Conservation (phyloP, 2,329 filamentous ascomycete genomes). For the Grosmannia serpens region DNA sequence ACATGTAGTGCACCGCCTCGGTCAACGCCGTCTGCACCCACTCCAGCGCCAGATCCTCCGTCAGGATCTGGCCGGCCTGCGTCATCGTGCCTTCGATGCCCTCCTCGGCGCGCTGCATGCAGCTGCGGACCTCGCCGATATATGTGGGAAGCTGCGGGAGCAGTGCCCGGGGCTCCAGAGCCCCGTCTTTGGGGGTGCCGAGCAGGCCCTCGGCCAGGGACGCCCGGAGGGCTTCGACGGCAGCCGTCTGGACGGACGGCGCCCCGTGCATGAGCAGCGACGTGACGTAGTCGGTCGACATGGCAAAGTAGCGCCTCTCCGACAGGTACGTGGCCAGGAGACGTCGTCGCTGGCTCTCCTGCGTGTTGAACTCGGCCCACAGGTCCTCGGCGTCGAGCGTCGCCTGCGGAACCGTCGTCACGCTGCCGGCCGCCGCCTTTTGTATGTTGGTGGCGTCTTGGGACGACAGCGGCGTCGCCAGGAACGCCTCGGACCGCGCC, state of each 20-base stretch:
- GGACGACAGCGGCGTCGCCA: conserved; percentile 60
- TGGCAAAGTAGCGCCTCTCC: conserved; percentile 58
- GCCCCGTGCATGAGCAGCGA: conserved; percentile 34
- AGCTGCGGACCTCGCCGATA: conserved; percentile 32
- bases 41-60: conserved; percentile 41
- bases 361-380: conserved; percentile 48
- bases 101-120: conserved; percentile 36
- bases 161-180: conserved; percentile 20
- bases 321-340: conserved; percentile 60
- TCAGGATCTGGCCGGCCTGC: conserved; percentile 30
- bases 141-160: conserved; percentile 37
- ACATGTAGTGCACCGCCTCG: conserved; percentile 63
- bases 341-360: conserved; percentile 51
- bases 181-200: not conserved
- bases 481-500: conserved; percentile 58
- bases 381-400: conserved; percentile 44
- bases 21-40: conserved; percentile 55
- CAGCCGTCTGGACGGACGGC: not conserved
- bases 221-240: conserved; percentile 5
- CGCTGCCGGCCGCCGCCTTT: conserved; percentile 55
- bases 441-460: conserved; percentile 69
- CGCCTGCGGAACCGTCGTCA: conserved; percentile 16
- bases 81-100: conserved; percentile 38
- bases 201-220: conserved; percentile 3
- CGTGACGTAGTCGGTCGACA: conserved; percentile 45